Base-by-base conservation (phyloP, 1,284 basidiomycete genomes). In the Laetiporus sulphureus region DNA sequence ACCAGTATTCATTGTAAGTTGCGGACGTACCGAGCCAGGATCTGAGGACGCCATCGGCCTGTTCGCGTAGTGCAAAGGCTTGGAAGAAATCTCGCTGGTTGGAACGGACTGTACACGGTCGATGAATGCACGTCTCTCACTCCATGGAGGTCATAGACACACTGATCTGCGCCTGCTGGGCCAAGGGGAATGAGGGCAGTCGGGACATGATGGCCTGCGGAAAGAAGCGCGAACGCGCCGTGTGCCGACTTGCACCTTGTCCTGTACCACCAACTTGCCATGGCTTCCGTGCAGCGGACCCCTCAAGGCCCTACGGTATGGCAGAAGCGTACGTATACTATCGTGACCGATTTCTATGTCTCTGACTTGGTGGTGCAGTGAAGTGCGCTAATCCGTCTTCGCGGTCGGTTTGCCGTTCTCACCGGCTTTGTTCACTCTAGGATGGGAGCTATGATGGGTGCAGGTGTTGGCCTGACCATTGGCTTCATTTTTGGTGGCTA, bases 401-500 rank as follows among this genome's bases (percentile, higher is more conserved):
- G 18, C 48, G 18, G 42, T 46, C 25, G 41, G 47, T n/a, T n/a
- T 41, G 15, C 22, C 38, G 40, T 24, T 38, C 32, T 36, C 24
- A 41, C 38, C 25, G 30, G 5, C 11, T 32, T 16, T 32, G 25
- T 44, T 45, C 39, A 49, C 42, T 47, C 10, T 41, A 92, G 90
- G 67, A 94, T 94, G 91, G 91, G 91, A 55, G 90, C 88, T 36
- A 65, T 91, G 46, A 93, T 93, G 90, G 91, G 91, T 49, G 84
- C 81, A 50, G 89, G 89, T 52, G 92, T 95, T 44, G 92, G 92
- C 22, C 73, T 94, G 37, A 94, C 91, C 27, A 94, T 95, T 57
- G 92, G 92, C n/a, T 95, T 96, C 67, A 83, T 96, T 50, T 96
- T 96, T 58, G 92, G 91, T 36, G 81, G 83, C 29, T 94, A 85